Base-by-base conservation (phyloP, 495 filamentous ascomycete genomes). In the Podospora sp. region DNA sequence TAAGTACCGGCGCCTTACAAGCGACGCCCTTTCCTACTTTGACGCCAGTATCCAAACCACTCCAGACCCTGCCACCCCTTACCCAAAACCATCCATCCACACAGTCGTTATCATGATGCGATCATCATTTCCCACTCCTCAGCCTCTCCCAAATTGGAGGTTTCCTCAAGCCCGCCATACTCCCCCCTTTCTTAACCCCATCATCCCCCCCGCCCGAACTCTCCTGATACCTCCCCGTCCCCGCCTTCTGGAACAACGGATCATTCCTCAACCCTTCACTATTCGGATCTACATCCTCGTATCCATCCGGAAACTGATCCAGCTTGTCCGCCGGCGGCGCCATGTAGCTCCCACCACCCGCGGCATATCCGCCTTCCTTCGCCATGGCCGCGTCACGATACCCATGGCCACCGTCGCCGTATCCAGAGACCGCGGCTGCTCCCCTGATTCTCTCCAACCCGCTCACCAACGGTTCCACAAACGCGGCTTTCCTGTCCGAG, bases 251-350 rank as follows among this genome's bases (percentile, higher is more conserved):
- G 40, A 75, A 72, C 3, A 55, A 66, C 6, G 67, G 69, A 21
- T 74, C 74, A 36, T 73, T 72, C 57, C 58, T 63, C 36, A 75
- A 35, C 16, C 68, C 71, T 56, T 78, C 74, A 9, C 66, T 70
- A 50, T 71, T 72, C 22, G 76, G 74, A 46, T 76, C 72, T 36
- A 78, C 76, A 60, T 76, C 69, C 21, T 75, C 74, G 33, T 69
- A 78, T 26, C 75, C 74, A 5, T 74, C 68, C 4, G 70, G 63
- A 26, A 65, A 70, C 26, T 52, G 26, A 24, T 55, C 69, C 21
- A 68, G 59, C 63, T 71, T 71, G 50, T 71, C 69, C 24, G 53
- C 46, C 27, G 49, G 51, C 33, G 20, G 20, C 21, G 29, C 49
- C 56, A 35, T 67, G 58, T 27, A 18, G n/a, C 18, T 18, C 33